These are phyloP conservation scores for Aspergillus incahuasiensis DNA, from an alignment of 495 filamentous ascomycete species.

Conservation along the genomic window DNA sequence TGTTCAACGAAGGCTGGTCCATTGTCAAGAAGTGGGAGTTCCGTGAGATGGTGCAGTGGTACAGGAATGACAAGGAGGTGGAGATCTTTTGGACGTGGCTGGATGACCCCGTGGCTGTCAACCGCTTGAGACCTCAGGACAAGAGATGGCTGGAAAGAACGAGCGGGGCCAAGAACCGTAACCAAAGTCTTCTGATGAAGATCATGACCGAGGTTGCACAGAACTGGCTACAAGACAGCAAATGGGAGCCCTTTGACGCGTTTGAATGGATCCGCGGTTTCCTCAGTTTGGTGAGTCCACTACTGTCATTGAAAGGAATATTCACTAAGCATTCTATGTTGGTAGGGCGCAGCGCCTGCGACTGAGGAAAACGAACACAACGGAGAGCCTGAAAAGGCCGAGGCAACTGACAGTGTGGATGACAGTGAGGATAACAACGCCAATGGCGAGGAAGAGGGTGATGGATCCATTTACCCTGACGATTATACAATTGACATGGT, in stretches of 20 bases:
- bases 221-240: conserved; percentile 6
- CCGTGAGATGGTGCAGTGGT: conserved; percentile 2
- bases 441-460: too few species aligned
- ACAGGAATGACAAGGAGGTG: not conserved
- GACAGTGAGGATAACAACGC: too few species aligned
- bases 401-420: too few species aligned
- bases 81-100: conserved; percentile 14
- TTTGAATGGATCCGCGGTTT: conserved; percentile 10
- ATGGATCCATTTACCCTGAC: too few species aligned
- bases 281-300: conserved; percentile 5
- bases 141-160: conserved; percentile 10
- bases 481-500: too few species aligned
- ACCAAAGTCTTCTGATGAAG: conserved; percentile 3
- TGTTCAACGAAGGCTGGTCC: conserved; percentile 17
- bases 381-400: too few species aligned
- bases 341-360: not conserved
- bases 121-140: conserved; percentile 7
- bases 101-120: conserved; percentile 11
- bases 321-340: not conserved
- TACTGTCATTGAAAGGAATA: not conserved
- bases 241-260: not conserved
- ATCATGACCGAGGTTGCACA: conserved; percentile 14
- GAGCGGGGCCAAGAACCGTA: conserved; percentile 3
- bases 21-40: conserved; percentile 22
- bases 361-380: not conserved